phyloP scores from a whole-genome alignment of 225 moss, liverwort and hornwort species.

The Bryoerythrophyllum caledonicum region DNA sequence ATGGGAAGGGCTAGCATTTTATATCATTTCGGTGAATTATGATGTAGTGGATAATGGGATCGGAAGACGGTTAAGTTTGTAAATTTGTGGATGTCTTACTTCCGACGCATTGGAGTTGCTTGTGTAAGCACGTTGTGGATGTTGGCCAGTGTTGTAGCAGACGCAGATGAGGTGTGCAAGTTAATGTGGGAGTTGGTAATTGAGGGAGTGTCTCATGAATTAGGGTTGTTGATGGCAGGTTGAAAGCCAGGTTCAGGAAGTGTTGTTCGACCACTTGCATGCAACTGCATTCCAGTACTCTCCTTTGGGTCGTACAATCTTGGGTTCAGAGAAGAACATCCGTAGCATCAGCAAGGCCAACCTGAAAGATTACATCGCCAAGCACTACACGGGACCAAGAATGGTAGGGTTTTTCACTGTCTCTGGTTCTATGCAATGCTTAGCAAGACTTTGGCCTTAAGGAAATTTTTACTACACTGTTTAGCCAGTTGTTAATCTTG shows the following conservation, averaged over 20 bases:
- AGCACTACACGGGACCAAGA: constrained; percentile 73
- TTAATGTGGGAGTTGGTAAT: neutral
- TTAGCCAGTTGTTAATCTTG: neutral
- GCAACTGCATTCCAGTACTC: constrained; percentile 83
- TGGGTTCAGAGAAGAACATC: constrained; percentile 75
- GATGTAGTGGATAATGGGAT: neutral
- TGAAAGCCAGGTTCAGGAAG: constrained; percentile 80
- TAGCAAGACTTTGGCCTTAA: neutral
- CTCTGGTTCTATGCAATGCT: neutral
- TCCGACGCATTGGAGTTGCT: neutral
- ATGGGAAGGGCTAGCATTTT: neutral
- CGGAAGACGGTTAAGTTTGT: neutral
- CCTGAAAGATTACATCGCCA: constrained; percentile 76
- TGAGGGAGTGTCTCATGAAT: constrained; percentile 1
- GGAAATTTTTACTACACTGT: neutral
- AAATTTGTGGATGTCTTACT: neutral
- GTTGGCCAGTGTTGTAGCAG: neutral
- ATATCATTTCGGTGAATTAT: neutral
- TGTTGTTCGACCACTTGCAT: constrained; percentile 82
- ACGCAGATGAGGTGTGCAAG: neutral
- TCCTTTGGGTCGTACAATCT: constrained; percentile 78
- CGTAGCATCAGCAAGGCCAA: constrained; percentile 65
- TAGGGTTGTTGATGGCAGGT: constrained; percentile 43
- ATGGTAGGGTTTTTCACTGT: constrained; percentile 43
- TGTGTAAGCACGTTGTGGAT: neutral